phyloP scores from a whole-genome alignment of 768 basidiomycete genomes.

The Lentinus brumalis region DNA sequence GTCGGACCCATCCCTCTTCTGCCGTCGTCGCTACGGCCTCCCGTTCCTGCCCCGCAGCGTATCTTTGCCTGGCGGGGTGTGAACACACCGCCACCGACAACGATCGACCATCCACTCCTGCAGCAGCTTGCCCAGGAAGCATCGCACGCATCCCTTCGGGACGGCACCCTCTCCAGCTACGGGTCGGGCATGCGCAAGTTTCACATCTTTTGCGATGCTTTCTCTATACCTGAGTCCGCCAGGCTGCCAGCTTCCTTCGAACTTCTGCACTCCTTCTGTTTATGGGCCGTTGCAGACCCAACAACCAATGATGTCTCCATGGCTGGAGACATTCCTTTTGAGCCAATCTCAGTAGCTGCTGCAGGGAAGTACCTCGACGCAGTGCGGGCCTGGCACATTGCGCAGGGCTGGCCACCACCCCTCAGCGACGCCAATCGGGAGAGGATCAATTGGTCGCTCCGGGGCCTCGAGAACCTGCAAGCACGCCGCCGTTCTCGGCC shows the following conservation, averaged over 20 bases:
- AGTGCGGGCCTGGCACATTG: conserved; percentile 40
- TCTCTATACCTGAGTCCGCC: conserved; percentile 30
- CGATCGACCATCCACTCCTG: conserved; percentile 27
- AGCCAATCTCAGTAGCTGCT: conserved; percentile 30
- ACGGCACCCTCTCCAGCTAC: conserved; percentile 18
- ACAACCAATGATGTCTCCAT: conserved; percentile 12
- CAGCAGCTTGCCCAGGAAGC: conserved; percentile 12
- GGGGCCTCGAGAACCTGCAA: conserved; percentile 33
- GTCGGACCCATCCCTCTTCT: conserved; percentile 24
- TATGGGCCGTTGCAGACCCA: conserved; percentile 34
- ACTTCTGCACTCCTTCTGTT: conserved; percentile 36
- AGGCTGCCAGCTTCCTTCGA: conserved; percentile 31
- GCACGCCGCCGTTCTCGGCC: conserved; percentile 18
- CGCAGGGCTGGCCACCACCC: conserved; percentile 40
- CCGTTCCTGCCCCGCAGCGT: neutral
- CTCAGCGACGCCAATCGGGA: conserved; percentile 22
- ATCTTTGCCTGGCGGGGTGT: conserved; percentile 38
- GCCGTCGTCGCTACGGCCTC: conserved; percentile 22
- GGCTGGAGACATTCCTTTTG: conserved; percentile 25
- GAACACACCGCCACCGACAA: conserved; percentile 27
- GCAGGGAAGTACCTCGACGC: conserved; percentile 39
- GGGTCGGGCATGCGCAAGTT: conserved; percentile 33
- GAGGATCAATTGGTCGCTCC: conserved; percentile 32
- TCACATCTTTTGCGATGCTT: conserved; percentile 35
- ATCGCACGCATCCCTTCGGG: conserved; percentile 22